Percentiles rank a stretch among this genome's conserved stretches.
phyloP scores from a whole-genome alignment of 352 stramenopile genomes.

The Phytopythium montanum region DNA sequence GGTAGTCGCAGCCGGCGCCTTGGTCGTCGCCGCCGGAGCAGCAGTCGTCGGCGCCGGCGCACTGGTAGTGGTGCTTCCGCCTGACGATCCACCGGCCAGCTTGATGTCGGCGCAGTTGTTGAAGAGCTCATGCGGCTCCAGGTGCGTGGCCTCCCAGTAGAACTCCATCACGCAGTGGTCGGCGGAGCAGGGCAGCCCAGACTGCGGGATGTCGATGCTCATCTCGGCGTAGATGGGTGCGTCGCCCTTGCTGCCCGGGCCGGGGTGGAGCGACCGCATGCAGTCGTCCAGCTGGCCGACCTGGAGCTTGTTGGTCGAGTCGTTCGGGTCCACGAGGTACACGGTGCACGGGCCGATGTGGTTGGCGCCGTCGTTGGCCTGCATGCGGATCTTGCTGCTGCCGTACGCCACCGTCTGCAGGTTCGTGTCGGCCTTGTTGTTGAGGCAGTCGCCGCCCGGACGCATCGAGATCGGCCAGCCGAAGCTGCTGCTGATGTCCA shows the following conservation, averaged over 20 bases:
- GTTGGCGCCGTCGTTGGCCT: slow-evolving; percentile 38
- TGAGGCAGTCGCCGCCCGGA: slow-evolving; percentile 29
- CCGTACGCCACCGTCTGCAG: slow-evolving; percentile 23
- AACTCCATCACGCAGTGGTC: slow-evolving; percentile 32
- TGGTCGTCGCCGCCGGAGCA: slow-evolving; percentile 5
- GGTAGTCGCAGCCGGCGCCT: slow-evolving; percentile 2
- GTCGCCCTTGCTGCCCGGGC: slow-evolving; percentile 22
- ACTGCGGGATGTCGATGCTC: slow-evolving; percentile 25
- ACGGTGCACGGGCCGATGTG: slow-evolving; percentile 35
- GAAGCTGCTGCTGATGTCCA: slow-evolving; percentile 31
- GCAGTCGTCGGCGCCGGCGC: neutral
- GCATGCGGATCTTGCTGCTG: slow-evolving; percentile 33
- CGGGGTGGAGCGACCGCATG: slow-evolving; percentile 36
- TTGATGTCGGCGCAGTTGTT: slow-evolving; percentile 41
- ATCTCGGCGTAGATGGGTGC: slow-evolving; percentile 28
- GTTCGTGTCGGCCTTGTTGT: slow-evolving; percentile 25
- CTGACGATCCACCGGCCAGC: slow-evolving; percentile 10
- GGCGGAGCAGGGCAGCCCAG: slow-evolving; percentile 17
- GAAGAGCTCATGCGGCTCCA: slow-evolving; percentile 28
- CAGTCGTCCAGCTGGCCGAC: slow-evolving; percentile 32
- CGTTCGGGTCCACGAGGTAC: slow-evolving; percentile 27
- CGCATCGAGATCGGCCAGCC: slow-evolving; percentile 29
- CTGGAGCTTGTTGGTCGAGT: slow-evolving; percentile 26
- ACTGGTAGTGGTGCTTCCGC: slow-evolving; percentile 2
- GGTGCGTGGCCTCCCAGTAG: slow-evolving; percentile 24